Evolutionary conservation across 2,329 filamentous ascomycete species (phyloP), one percentile per base, ranked within the genome.

Genomic region (Apiospora koreana): DNA sequence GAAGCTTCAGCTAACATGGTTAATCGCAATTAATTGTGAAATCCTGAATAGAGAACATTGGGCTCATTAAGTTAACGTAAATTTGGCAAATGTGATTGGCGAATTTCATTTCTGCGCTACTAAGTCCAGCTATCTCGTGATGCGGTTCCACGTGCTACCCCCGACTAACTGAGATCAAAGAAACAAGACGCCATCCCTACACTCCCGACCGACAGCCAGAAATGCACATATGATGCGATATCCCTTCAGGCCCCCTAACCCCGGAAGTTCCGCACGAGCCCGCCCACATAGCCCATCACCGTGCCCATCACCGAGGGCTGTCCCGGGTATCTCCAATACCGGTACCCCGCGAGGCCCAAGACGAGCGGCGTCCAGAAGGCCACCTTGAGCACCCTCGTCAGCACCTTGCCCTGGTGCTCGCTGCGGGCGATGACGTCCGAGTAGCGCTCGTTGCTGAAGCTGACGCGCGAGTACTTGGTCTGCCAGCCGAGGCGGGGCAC

Each of bases 381-480:
- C 14, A 23, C 79, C 12, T 84, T 73, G 54, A 88, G 80, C 5
- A 80, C 80, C 14, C 81, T 79, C 64, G 88, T 81, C 42, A 94
- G 81, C 6, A 92, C 80, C 72, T 83, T 83, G 2, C 92, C 90
- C 80, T 97, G 94, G 69, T 87, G 82, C 69, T 92, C 87, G 70
- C 92, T 94, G 74, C 87, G 88, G 48, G 83, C 84, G 43, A 94
- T 87, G 3, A 98, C 93, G 72, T 97, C 92, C 0, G 93, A 93
- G 80, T 99, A 99, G 25, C 93, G 85, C 82, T 97, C 92, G 77
- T 97, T 98, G 71, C 94, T 94, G 79, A 99, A 99, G 75, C 94
- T 97, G 10, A 99, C 92, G 25, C 95, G 88, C 0, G 93, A 91
- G 79, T 99, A 99, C 82, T 97, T 94, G 1, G 96, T 99, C 78